Conservation (phyloP, 495 filamentous ascomycete genomes). For the Diplogelasinospora grovesii region DNA sequence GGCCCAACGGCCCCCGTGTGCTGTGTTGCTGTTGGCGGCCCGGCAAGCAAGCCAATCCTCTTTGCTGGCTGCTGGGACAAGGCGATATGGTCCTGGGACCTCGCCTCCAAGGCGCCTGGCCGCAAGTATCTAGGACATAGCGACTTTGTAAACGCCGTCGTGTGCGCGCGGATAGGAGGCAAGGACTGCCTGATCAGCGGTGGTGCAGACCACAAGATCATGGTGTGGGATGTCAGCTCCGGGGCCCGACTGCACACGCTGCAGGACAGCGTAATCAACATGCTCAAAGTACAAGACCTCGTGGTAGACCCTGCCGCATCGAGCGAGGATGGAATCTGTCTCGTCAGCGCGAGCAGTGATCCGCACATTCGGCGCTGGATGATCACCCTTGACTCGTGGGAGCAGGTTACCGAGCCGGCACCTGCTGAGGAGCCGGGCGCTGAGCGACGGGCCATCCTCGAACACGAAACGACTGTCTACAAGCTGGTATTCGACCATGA, state of each 20-base stretch:
- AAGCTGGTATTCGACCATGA: constrained; percentile 56
- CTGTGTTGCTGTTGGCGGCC: constrained; percentile 61
- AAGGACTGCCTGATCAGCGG: constrained; percentile 73
- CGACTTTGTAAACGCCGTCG: constrained; percentile 83
- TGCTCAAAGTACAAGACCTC: constrained; percentile 69
- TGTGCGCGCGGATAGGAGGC: constrained; percentile 46
- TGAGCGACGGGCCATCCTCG: constrained; percentile 55
- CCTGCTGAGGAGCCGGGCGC: constrained; percentile 32
- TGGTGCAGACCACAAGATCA: constrained; percentile 76
- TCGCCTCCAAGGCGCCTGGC: constrained; percentile 43
- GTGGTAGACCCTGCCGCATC: constrained; percentile 58
- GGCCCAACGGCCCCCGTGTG: constrained; percentile 76
- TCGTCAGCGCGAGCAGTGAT: constrained; percentile 79
- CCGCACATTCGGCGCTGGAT: constrained; percentile 74
- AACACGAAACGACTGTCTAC: constrained; percentile 88
- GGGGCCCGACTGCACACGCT: constrained; percentile 64
- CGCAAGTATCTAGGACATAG: constrained; percentile 68
- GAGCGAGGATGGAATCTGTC: constrained; percentile 39
- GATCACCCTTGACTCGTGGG: constrained; percentile 38
- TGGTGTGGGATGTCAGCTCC: constrained; percentile 69
- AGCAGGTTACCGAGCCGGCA: constrained; percentile 36
- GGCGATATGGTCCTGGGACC: constrained; percentile 74
- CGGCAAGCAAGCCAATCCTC: constrained; percentile 43
- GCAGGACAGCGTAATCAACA: constrained; percentile 57
- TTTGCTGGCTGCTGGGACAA: constrained; percentile 96